phyloP scores from a whole-genome alignment of 1,139 yeast species.

The Sugiyamaella neomexicana region DNA sequence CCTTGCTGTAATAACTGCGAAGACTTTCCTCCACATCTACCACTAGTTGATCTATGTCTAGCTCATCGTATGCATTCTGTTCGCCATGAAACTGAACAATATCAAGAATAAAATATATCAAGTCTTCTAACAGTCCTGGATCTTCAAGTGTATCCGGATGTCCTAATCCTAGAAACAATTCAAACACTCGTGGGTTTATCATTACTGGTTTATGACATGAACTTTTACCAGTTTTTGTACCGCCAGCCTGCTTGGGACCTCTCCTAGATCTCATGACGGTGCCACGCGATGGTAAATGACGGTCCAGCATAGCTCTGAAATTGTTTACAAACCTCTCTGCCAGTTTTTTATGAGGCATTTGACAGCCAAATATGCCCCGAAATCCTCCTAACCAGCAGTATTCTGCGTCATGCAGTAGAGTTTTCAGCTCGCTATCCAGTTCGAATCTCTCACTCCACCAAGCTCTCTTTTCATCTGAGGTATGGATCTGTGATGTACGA shows the following conservation, averaged over 20 bases:
- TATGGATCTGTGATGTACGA: conserved; percentile 42
- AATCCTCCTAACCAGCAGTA: conserved; percentile 82
- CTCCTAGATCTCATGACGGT: conserved; percentile 12
- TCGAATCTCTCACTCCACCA: conserved; percentile 80
- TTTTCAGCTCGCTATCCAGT: conserved; percentile 58
- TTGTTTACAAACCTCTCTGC: conserved; percentile 44
- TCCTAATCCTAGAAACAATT: conserved; percentile 54
- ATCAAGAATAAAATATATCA: conserved; percentile 63
- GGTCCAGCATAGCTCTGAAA: conserved; percentile 41
- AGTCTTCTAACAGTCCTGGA: conserved; percentile 56
- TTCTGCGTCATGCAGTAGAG: conserved; percentile 61
- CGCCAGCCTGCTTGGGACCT: conserved; percentile 17
- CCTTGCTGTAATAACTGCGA: conserved; percentile 36
- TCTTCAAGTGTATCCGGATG: conserved; percentile 40
- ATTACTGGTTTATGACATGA: conserved; percentile 35
- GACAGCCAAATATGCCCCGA: conserved; percentile 54
- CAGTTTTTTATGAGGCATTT: conserved; percentile 33
- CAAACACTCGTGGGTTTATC: conserved; percentile 53
- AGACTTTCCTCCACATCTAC: conserved; percentile 53
- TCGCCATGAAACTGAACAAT: conserved; percentile 63
- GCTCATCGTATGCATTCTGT: conserved; percentile 60
- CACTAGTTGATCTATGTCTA: conserved; percentile 53
- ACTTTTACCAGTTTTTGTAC: conserved; percentile 12
- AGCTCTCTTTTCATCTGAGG: conserved; percentile 59
- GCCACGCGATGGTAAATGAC: conserved; percentile 39